Evolutionary conservation across 768 basidiomycete species (phyloP).

Genomic region (Termitomyces titanicus): DNA sequence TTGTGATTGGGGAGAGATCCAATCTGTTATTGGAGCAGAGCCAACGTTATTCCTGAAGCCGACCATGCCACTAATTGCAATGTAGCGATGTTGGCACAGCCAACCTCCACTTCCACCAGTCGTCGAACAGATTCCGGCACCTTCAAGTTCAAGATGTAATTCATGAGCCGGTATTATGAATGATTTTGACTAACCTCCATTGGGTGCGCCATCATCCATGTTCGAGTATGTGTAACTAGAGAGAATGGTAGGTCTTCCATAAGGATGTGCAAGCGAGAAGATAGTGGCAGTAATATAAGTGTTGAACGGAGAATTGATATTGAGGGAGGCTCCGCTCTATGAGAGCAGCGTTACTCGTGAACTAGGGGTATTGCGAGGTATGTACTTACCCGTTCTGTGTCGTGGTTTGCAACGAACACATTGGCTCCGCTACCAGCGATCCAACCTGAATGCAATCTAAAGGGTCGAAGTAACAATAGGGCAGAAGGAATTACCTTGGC

Average conservation of each 20-base stretch:
- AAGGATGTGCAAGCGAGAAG: constrained; percentile 65
- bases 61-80: constrained; percentile 57
- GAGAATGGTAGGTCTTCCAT: constrained; percentile 61
- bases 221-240: constrained; percentile 54
- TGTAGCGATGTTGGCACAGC: constrained; percentile 65
- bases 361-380: not conserved
- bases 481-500: constrained; percentile 30
- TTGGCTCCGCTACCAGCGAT: constrained; percentile 50
- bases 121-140: not conserved
- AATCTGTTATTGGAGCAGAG: constrained; percentile 44
- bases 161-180: not conserved
- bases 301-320: constrained; percentile 59
- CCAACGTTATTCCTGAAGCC: constrained; percentile 62
- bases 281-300: constrained; percentile 57
- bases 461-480: not conserved
- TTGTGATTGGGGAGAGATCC: constrained; percentile 52
- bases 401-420: constrained; percentile 67
- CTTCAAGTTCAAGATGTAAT: not conserved
- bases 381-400: constrained; percentile 53
- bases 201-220: constrained; percentile 56
- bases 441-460: constrained; percentile 42
- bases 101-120: constrained; percentile 53
- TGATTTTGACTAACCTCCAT: constrained; percentile 36
- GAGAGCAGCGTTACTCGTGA: too few relatives aligned
- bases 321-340: constrained; percentile 52